A percentile compares a stretch with the other conserved stretches of the same genome.
Evolutionary conservation across 75 land plant species (phyloP).

Genomic region (Pinus taeda): DNA sequence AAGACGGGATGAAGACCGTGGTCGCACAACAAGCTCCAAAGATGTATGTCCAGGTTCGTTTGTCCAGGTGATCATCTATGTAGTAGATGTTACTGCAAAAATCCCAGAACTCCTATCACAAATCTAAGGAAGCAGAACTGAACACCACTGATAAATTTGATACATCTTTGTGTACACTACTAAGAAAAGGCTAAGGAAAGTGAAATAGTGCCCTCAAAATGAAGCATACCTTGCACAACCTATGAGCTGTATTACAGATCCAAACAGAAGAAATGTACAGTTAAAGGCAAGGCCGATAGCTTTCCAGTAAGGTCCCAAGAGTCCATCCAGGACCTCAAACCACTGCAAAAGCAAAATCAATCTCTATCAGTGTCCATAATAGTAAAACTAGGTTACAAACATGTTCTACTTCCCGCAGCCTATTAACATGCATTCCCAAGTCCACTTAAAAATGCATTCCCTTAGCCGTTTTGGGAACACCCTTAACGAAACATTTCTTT

Average conservation of each 20-base stretch:
- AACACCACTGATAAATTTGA: no score
- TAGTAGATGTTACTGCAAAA: conserved; percentile 45
- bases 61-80: conserved; percentile 37
- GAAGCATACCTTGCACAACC: conserved; percentile 83
- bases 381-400: not conserved
- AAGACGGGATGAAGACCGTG: conserved; percentile 49
- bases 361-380: not conserved
- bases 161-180: no score
- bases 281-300: conserved; percentile 81
- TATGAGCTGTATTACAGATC: conserved; percentile 95
- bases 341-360: conserved; percentile 49
- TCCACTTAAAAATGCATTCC: no score
- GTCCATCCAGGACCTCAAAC: conserved; percentile 96
- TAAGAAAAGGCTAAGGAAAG: no score
- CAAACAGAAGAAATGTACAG: conserved; percentile 94
- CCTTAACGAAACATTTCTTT: no score
- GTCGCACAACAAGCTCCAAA: conserved; percentile 48
- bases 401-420: not conserved
- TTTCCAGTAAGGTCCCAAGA: conserved; percentile 95
- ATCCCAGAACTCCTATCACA: no score
- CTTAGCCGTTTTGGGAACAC: no score
- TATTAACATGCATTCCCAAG: not conserved
- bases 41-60: conserved; percentile 57
- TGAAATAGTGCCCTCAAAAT: not conserved
- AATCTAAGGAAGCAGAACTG: no score